Evolutionary conservation across 2,329 filamentous ascomycete genomes (phyloP), one percentile per base, ranked within the genome.

Genomic region (Phialophora macrospora): DNA sequence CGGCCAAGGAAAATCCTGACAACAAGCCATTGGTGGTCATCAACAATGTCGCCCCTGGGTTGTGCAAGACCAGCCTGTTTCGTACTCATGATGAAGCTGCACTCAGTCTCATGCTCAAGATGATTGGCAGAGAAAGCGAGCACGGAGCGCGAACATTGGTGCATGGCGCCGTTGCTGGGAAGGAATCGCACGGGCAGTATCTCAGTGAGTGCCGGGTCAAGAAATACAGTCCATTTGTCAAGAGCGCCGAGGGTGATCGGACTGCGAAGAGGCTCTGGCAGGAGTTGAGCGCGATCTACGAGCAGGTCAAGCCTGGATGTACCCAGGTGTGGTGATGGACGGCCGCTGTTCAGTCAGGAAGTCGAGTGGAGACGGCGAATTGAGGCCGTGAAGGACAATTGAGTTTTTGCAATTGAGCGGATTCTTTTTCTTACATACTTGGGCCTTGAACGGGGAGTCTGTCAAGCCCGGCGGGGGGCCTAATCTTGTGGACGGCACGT

Each of bases 1-100:
- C 71, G 4, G 66, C 71, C 14, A 34, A 72, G 54, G 52, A 63
- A n/a, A 64, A 68, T 24, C 60, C 67, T 4, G 52, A 60, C 11
- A 65, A 65, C 57, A 64, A 70, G 32, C 62, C 67, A 20, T 60
- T 67, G 20, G 80, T 86, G 41, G 79, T 80, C 1, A 69, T 87
- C 65, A 86, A 85, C 71, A 77, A 78, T 66, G 67, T 84, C 20
- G 84, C 84, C 62, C 85, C 85, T 0, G 84, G 84, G 1, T 75
- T 83, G 28, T 87, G 84, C 72, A 76, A 83, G 48, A 81, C 82
- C 1, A 75, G 80, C 22, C 75, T 87, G 0, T 72, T 70, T 7
- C 77, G 83, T 2, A 78, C 83, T 0, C 17, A 57, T 0, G 60
- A 55, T 12, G 26, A 32, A 3, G 26, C 46, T 20, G n/a, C 59